Percentiles rank a stretch among this genome's conserved stretches.
Evolutionary conservation across 768 basidiomycete species (phyloP).

Genomic region (Suillus plorans): DNA sequence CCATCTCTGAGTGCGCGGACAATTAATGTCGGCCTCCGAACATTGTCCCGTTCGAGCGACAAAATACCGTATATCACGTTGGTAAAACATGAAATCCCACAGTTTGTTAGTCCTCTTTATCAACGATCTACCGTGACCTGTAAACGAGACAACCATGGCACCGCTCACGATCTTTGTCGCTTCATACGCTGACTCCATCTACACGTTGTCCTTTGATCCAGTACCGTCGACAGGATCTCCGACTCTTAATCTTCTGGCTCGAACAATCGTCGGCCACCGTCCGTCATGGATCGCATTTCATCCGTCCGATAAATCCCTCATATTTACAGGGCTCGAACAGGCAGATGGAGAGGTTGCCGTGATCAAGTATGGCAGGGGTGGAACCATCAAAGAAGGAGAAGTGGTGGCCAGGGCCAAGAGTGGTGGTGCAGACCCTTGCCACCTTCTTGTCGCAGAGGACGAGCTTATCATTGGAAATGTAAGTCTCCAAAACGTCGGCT

Average conservation of each 20-base stretch:
- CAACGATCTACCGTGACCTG: background rate
- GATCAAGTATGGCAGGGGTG: constrained; percentile 55
- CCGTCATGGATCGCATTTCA: constrained; percentile 78
- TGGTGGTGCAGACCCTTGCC: constrained; percentile 64
- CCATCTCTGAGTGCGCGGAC: background rate
- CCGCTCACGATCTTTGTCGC: constrained; percentile 50
- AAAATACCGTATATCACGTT: background rate
- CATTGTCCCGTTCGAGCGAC: background rate
- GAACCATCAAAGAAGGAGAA: constrained; percentile 32
- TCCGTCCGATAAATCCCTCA: constrained; percentile 52
- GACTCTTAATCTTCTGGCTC: constrained; percentile 48
- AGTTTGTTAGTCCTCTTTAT: background rate
- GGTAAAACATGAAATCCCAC: background rate
- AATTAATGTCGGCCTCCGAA: background rate
- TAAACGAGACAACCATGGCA: constrained; percentile 14
- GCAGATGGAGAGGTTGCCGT: constrained; percentile 61
- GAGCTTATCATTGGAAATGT: constrained; percentile 74
- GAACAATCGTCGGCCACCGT: constrained; percentile 53
- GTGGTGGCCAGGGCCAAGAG: constrained; percentile 48
- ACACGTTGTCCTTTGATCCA: constrained; percentile 65
- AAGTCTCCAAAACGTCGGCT: constrained; percentile 30
- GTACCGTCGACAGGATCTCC: constrained; percentile 51
- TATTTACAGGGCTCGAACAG: constrained; percentile 69
- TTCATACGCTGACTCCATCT: constrained; percentile 65
- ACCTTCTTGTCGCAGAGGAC: constrained; percentile 54